phyloP scores from a whole-genome alignment of 1,139 yeast genomes.

The Nakaseomyces delphensis region DNA sequence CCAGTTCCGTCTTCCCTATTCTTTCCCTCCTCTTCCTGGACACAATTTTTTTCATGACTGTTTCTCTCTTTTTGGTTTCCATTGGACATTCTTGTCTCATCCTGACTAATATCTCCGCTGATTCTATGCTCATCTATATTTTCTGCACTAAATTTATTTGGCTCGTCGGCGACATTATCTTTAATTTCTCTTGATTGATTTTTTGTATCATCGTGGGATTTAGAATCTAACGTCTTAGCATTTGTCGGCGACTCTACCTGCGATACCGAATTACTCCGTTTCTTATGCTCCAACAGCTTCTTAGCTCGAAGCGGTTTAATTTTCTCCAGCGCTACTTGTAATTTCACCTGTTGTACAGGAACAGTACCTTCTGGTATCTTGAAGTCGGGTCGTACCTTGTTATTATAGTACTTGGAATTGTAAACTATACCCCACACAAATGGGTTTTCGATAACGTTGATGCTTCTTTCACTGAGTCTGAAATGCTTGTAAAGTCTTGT shows the following conservation, averaged over 20 bases:
- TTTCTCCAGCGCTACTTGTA: background rate
- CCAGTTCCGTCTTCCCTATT: background rate
- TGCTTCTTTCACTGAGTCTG: constrained; percentile 26
- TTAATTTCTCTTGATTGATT: too few species aligned
- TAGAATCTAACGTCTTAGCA: background rate
- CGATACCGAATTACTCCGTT: background rate
- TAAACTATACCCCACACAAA: constrained; percentile 18
- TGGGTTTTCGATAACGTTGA: constrained; percentile 19
- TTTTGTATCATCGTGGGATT: too few species aligned
- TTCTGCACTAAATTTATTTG: too few species aligned
- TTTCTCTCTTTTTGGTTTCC: too few species aligned
- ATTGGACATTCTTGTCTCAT: too few species aligned
- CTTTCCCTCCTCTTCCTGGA: background rate
- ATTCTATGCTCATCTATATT: too few species aligned
- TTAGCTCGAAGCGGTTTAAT: background rate
- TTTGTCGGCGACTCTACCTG: background rate
- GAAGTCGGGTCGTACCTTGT: constrained; percentile 6
- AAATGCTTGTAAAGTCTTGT: constrained; percentile 39
- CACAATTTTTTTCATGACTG: too few species aligned
- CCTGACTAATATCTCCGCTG: too few species aligned
- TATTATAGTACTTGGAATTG: constrained; percentile 14
- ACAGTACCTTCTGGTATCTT: background rate
- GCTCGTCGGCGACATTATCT: too few species aligned
- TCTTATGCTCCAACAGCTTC: background rate
- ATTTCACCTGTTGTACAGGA: constrained; percentile 2